These are phyloP conservation scores for Talaromyces marneffei DNA, from an alignment of 2,329 filamentous ascomycete genomes.

Conservation along the genomic window DNA sequence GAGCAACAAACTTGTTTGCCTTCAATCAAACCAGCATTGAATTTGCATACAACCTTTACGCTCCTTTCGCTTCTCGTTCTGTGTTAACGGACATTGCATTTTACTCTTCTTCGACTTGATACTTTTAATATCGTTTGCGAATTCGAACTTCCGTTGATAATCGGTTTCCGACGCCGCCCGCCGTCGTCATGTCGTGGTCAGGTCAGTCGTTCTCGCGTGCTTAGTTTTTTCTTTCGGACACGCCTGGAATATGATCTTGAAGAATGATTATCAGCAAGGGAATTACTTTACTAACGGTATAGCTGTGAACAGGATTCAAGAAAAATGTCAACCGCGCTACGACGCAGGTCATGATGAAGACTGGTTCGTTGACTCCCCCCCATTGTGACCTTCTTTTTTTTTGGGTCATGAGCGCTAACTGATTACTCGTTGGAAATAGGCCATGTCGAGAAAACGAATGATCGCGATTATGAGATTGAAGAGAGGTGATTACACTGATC, in stretches of 20 bases:
- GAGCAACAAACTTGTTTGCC: not conserved
- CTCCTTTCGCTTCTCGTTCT: not conserved
- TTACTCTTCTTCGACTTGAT: not conserved
- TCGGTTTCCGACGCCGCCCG: not conserved
- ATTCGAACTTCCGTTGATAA: too few species aligned
- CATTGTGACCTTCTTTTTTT: not conserved
- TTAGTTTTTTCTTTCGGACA: not conserved
- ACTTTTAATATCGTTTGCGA: not conserved
- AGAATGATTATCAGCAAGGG: not conserved
- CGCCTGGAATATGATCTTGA: not conserved
- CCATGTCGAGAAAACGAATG: conserved; percentile 97
- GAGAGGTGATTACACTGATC: conserved; percentile 56
- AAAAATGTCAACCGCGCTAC: conserved; percentile 98
- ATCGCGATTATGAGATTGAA: conserved; percentile 97
- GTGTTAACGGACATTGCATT: not conserved
- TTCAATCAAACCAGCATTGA: not conserved
- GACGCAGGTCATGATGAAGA: conserved; percentile 99
- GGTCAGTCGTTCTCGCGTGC: conserved; percentile 40
- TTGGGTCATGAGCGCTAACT: not conserved
- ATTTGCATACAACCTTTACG: not conserved
- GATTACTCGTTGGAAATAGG: conserved; percentile 38
- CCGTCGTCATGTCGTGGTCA: conserved; percentile 61
- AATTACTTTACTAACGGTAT: not conserved
- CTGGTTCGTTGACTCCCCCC: conserved; percentile 51
- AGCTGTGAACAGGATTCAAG: conserved; percentile 62